Conservation (phyloP, 805 yeast genomes). For the Osmozyma mogii region DNA sequence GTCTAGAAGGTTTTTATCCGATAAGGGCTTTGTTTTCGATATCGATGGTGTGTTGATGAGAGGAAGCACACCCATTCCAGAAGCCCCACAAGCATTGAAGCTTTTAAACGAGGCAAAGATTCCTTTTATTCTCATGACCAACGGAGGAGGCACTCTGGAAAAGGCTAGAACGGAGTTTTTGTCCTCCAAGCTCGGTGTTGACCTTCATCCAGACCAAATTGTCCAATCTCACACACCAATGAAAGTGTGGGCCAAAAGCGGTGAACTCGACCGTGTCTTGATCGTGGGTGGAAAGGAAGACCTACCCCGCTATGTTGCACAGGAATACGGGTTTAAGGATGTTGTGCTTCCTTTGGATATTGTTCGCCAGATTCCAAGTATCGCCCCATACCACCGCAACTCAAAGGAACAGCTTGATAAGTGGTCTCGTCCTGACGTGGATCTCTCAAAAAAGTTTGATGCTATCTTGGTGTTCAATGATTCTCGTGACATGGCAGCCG, state of each 20-base stretch:
- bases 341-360: constrained; percentile 71
- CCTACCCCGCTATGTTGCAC: constrained; percentile 64
- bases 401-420: constrained; percentile 35
- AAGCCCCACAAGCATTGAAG: constrained; percentile 54
- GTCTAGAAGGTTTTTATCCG: no score
- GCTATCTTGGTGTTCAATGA: constrained; percentile 81
- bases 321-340: constrained; percentile 66
- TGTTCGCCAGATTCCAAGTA: constrained; percentile 45
- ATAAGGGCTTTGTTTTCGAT: constrained; percentile 34
- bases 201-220: constrained; percentile 53
- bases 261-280: constrained; percentile 50
- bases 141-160: constrained; percentile 84
- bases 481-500: constrained; percentile 83
- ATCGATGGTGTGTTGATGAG: constrained; percentile 86
- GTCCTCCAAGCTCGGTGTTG: constrained; percentile 34
- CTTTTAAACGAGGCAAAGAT: constrained; percentile 45
- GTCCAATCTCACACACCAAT: constrained; percentile 88
- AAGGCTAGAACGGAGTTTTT: constrained; percentile 47
- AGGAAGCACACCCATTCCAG: constrained; percentile 59
- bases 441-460: constrained; percentile 43
- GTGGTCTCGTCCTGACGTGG: constrained; percentile 28
- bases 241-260: constrained; percentile 44
- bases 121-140: constrained; percentile 80
- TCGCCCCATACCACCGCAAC: constrained; percentile 65
- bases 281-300: constrained; percentile 81